Evolutionary conservation across 2,329 filamentous ascomycete species (phyloP), one percentile per base, ranked within the genome.

Genomic region (Truncatella angustata): DNA sequence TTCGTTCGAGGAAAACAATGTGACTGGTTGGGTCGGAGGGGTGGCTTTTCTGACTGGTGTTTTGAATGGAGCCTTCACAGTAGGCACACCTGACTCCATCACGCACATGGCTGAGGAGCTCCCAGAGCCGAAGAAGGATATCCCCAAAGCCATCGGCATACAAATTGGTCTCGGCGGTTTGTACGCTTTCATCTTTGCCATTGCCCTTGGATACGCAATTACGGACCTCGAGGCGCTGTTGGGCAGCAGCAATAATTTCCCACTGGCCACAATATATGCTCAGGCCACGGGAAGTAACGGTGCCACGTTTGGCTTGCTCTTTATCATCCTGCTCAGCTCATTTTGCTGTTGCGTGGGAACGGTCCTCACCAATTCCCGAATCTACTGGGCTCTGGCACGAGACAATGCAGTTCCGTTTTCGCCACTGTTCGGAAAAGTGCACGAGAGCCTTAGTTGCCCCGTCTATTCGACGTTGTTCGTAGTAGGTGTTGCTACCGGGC

Each of bases 41-140:
- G 79, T 87, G n/a, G 82, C 83, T 2, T 87, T 88, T 56, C 69
- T 86, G 23, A 71, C 80, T 1, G 84, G 85, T 16, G 85, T 87
- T 65, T 72, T 88, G 21, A 87, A 87, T 58, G 85, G 84, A 4
- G 82, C 84, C 10, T 87, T 84, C 62, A 82, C 82, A 18, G 80
- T 88, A 23, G 84, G 85, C 16, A 86, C 82, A 0, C 81, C 83
- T 3, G 84, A 87, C 64, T 78, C 80, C 50, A 81, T 85, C 16
- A 79, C 77, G 7, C 84, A 86, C 65, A 71, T 85, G 60, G 78
- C 80, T 4, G 82, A 86, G 63, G 82, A 86, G 64, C 77, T 85
- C 18, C 81, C 70, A 0, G 64, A 70, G 14, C 74, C 74, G 6
- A 68, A 59, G 48, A 66, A 62, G 51, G 78, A 81, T 55, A 67